These are phyloP conservation scores for Suhomyces coccinellae DNA, from an alignment of 1,139 yeast species.

Conservation along the genomic window DNA sequence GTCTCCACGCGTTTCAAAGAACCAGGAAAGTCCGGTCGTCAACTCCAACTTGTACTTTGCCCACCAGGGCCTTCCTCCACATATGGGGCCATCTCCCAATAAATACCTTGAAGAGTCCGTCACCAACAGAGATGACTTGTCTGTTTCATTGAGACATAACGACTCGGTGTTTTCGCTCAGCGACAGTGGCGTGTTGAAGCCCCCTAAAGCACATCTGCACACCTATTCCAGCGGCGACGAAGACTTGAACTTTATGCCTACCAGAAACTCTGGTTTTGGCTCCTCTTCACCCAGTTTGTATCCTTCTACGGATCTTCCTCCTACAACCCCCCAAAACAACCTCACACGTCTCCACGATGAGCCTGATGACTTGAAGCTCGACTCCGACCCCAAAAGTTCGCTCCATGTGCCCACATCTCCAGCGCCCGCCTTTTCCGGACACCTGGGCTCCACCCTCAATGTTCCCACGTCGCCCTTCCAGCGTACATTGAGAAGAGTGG, in stretches of 20 bases:
- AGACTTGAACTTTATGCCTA: conserved; percentile 5
- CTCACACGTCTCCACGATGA: neutral
- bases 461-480: conserved; percentile 35
- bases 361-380: conserved; percentile 3
- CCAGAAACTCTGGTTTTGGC: conserved; percentile 2
- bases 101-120: conserved; percentile 6
- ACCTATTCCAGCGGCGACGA: conserved; percentile 16
- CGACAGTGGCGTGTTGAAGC: conserved; percentile 22
- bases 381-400: neutral
- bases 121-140: conserved; percentile 24
- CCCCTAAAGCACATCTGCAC: conserved; percentile 24
- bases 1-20: neutral
- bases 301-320: conserved; percentile 3
- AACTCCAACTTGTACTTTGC: conserved; percentile 51
- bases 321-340: conserved; percentile 12
- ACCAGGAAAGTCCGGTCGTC: conserved; percentile 31
- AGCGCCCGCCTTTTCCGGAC: neutral
- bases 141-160: conserved; percentile 44
- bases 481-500: conserved; percentile 66
- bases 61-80: conserved; percentile 59
- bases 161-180: conserved; percentile 41
- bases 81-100: conserved; percentile 27
- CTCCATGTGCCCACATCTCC: conserved; percentile 3
- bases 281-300: conserved; percentile 5
- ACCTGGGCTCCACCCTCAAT: neutral